Percentiles rank a stretch among this genome's conserved stretches.
phyloP scores from a whole-genome alignment of 345 rosid genomes.

The Salix exigua region DNA sequence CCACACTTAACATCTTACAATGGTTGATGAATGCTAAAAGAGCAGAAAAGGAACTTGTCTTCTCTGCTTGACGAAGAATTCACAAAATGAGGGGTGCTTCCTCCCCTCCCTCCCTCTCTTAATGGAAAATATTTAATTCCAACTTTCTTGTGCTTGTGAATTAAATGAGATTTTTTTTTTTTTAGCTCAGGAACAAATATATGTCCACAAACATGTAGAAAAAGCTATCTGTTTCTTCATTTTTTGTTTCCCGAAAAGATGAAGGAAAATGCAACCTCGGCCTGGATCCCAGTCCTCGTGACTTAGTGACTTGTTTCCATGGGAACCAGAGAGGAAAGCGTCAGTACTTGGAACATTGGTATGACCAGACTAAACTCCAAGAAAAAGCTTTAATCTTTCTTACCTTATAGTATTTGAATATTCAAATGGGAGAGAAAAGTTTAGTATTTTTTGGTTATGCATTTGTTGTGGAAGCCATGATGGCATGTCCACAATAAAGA shows the following conservation, averaged over 20 bases:
- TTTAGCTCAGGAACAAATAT: too few relatives aligned
- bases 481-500: slow-evolving; percentile 24
- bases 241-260: not conserved
- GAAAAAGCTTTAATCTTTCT: not conserved
- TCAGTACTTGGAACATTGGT: not conserved
- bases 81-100: not conserved
- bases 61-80: not conserved
- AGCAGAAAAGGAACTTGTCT: not conserved
- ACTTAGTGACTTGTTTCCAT: not conserved
- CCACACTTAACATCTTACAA: not conserved
- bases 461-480: slow-evolving; percentile 15
- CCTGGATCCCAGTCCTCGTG: not conserved
- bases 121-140: too few relatives aligned
- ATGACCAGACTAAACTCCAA: not conserved
- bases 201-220: not conserved
- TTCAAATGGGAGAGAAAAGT: not conserved
- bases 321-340: not conserved
- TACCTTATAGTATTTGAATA: not conserved
- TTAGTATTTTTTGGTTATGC: not conserved
- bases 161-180: too few relatives aligned
- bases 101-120: not conserved
- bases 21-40: not conserved
- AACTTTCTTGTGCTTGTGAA: too few relatives aligned
- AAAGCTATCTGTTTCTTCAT: not conserved
- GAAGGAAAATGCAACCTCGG: not conserved